Evolutionary conservation across 768 basidiomycete genomes (phyloP), one percentile per base, ranked within the genome.

Genomic region (Sarcodon aspratus): DNA sequence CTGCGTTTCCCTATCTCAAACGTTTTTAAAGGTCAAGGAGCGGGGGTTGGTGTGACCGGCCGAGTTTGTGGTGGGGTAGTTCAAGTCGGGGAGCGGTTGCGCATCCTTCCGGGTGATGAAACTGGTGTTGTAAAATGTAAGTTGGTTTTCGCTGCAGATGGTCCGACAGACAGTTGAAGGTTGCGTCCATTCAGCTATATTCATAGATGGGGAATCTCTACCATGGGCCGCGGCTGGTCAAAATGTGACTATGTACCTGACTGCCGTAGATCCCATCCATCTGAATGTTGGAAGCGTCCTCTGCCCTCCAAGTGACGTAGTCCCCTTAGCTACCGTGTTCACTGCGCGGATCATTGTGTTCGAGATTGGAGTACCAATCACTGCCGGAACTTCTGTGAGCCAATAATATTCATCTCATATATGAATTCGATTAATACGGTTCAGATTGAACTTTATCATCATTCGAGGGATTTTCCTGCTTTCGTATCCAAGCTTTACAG

Each of bases 21-120:
- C 61, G 89, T 98, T 3, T 98, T 95, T 73, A 94, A 84, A 63
- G 86, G 88, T 3, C 83, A 85, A 59, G 79, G 82, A 12, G 79
- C 87, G 2, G 78, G 85, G 2, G 79, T 78, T 5, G 86, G 81
- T 0, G 79, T 97, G 0, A 77, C 83, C 18, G 96, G 96, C 13
- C 70, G 93, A 45, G 68, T 98, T 40, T 88, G 82, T 57, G 80
- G 84, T 38, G 96, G 96, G 6, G 71, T 97, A 35, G 75, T 97
- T 3, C 94, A 97, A 64, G 85, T 93, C 2, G 95, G 96, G 2
- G 94, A 98, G 67, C 73, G 78, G 36, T 57, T 98, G 35, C 74
- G 91, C 37, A 79, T 94, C 45, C 68, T 96, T 3, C 96, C 96
- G 0, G 95, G 95, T 9, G 94, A 98, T 60, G 94, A 96, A 63